Evolutionary conservation across 2,329 filamentous ascomycete species (phyloP).

Genomic region (Trematosphaeria pertusa): DNA sequence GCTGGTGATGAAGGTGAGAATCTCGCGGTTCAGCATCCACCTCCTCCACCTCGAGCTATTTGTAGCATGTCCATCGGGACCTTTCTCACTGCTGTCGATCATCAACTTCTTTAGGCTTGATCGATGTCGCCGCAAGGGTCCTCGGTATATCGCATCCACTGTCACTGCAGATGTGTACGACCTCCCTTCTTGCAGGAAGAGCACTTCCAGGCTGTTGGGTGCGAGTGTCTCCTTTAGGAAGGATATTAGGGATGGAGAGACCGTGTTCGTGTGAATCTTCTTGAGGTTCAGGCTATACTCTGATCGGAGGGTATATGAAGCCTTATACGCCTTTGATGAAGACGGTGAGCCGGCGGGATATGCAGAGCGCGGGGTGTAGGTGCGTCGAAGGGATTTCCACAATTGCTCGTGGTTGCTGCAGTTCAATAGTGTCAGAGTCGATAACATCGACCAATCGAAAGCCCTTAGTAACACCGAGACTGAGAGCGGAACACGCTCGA

Average conservation of each 20-base stretch:
- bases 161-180: slow-evolving; percentile 64
- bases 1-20: slow-evolving; percentile 76
- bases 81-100: slow-evolving; percentile 72
- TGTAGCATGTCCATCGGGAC: slow-evolving; percentile 49
- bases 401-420: slow-evolving; percentile 76
- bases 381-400: slow-evolving; percentile 74
- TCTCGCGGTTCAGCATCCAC: slow-evolving; percentile 75
- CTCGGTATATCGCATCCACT: slow-evolving; percentile 74
- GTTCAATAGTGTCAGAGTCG: slow-evolving; percentile 74
- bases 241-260: slow-evolving; percentile 71
- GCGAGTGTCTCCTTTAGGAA: slow-evolving; percentile 80
- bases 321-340: slow-evolving; percentile 44
- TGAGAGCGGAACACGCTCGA: slow-evolving; percentile 78
- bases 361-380: slow-evolving; percentile 48
- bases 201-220: slow-evolving; percentile 78
- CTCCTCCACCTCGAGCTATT: slow-evolving; percentile 62
- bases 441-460: slow-evolving; percentile 77
- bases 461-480: slow-evolving; percentile 72
- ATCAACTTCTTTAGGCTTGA: slow-evolving; percentile 75
- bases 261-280: slow-evolving; percentile 76
- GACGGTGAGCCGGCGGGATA: slow-evolving; percentile 43
- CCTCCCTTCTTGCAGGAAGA: slow-evolving; percentile 76
- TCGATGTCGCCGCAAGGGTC: slow-evolving; percentile 73
- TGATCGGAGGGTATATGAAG: slow-evolving; percentile 47
- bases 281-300: slow-evolving; percentile 67